phyloP scores from a whole-genome alignment of 116 monocot species.

The Zostera marina region DNA sequence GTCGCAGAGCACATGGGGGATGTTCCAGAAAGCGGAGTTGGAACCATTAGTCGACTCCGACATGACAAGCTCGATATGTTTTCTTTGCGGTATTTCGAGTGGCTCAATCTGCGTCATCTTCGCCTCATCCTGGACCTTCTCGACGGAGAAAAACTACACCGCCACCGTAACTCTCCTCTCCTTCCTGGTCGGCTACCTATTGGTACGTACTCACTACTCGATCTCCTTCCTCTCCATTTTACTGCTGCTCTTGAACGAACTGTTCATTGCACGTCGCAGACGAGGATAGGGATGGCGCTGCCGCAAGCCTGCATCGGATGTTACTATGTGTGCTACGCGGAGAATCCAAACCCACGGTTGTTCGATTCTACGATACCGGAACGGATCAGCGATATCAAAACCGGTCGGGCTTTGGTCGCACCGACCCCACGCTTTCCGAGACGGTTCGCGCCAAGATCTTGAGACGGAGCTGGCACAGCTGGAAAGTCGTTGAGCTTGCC shows the following conservation, averaged over 20 bases:
- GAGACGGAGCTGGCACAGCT: not conserved
- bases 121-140: constrained; percentile 61
- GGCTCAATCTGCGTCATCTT: constrained; percentile 69
- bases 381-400: constrained; percentile 31
- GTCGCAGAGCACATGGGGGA: constrained; percentile 79
- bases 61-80: constrained; percentile 85
- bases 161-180: constrained; percentile 78
- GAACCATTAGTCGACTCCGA: constrained; percentile 78
- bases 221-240: not conserved
- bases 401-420: constrained; percentile 18
- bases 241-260: no score
- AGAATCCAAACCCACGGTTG: constrained; percentile 46
- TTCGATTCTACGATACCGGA: constrained; percentile 82
- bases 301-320: constrained; percentile 85
- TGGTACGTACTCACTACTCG: constrained; percentile 20
- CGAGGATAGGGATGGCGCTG: constrained; percentile 91
- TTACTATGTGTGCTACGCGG: constrained; percentile 93
- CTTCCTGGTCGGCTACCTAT: constrained; percentile 93
- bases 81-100: constrained; percentile 70
- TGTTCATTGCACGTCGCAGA: constrained; percentile 22
- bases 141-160: constrained; percentile 42
- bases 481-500: not conserved
- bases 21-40: constrained; percentile 70
- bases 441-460: constrained; percentile 9
- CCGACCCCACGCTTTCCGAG: constrained; percentile 56